These are phyloP conservation scores for Staphylotrichum tortipilum DNA, from an alignment of 495 filamentous ascomycete species.

Conservation along the genomic window DNA sequence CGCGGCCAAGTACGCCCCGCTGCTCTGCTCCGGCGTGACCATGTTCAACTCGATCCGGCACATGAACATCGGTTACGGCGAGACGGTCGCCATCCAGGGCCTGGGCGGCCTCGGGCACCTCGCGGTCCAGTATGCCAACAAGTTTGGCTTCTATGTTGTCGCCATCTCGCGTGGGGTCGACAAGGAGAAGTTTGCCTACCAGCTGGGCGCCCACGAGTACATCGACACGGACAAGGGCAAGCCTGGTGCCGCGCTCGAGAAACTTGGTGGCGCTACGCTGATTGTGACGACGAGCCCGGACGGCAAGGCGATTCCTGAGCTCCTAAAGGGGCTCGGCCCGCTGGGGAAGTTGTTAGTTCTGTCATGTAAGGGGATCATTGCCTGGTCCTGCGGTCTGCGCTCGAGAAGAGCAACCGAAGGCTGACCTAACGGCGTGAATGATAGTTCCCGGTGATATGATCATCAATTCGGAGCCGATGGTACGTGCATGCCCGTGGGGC, in stretches of 20 bases:
- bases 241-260: slow-evolving; percentile 40
- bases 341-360: slow-evolving; percentile 45
- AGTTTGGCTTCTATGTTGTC: slow-evolving; percentile 57
- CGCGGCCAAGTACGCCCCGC: slow-evolving; percentile 52
- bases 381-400: too few relatives aligned
- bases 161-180: slow-evolving; percentile 48
- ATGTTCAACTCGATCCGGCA: slow-evolving; percentile 64
- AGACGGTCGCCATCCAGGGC: slow-evolving; percentile 55
- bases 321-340: slow-evolving; percentile 48
- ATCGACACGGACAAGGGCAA: slow-evolving; percentile 53
- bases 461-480: too few relatives aligned
- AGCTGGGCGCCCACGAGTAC: slow-evolving; percentile 61
- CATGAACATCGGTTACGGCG: slow-evolving; percentile 48
- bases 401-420: too few relatives aligned
- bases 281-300: slow-evolving; percentile 57
- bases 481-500: too few relatives aligned
- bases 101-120: slow-evolving; percentile 61
- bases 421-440: too few relatives aligned
- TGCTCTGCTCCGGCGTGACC: slow-evolving; percentile 65
- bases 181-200: slow-evolving; percentile 51
- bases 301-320: slow-evolving; percentile 42
- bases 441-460: too few relatives aligned
- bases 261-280: slow-evolving; percentile 52
- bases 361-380: slow-evolving; percentile 3
- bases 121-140: slow-evolving; percentile 56